These are phyloP conservation scores for Gigaspora rosea DNA, from an alignment of 192 early-diverging fungal genomes.

Conservation along the genomic window DNA sequence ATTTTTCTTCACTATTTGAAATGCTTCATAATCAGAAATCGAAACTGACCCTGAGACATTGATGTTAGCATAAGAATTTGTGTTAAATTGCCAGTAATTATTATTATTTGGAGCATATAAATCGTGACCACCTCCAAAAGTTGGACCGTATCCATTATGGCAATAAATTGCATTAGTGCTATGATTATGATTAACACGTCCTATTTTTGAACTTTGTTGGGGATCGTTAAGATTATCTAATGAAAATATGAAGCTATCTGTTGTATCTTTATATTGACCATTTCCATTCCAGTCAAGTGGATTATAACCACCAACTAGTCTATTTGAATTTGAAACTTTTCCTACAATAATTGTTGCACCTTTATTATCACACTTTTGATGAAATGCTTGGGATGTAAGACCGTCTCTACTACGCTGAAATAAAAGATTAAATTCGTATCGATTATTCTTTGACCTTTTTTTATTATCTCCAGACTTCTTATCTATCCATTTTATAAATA, in stretches of 20 bases:
- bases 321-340: neutral
- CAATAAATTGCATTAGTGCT: too few relatives aligned
- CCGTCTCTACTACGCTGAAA: neutral
- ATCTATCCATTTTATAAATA: neutral
- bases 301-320: conserved; percentile 7
- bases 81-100: too few relatives aligned
- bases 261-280: neutral
- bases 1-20: too few relatives aligned
- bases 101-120: too few relatives aligned
- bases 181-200: too few relatives aligned
- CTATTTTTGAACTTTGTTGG: too few relatives aligned
- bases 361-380: neutral
- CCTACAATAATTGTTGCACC: neutral
- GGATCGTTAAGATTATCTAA: neutral
- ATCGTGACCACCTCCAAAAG: too few relatives aligned
- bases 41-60: too few relatives aligned
- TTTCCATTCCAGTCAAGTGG: conserved; percentile 7
- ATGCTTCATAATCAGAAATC: too few relatives aligned
- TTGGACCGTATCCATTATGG: too few relatives aligned
- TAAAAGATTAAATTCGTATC: neutral
- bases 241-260: neutral
- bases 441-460: neutral
- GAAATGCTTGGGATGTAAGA: neutral
- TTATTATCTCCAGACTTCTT: neutral
- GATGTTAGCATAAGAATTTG: too few relatives aligned